phyloP scores from a whole-genome alignment of 768 basidiomycete genomes.

The Leccinum pellstonianum region DNA sequence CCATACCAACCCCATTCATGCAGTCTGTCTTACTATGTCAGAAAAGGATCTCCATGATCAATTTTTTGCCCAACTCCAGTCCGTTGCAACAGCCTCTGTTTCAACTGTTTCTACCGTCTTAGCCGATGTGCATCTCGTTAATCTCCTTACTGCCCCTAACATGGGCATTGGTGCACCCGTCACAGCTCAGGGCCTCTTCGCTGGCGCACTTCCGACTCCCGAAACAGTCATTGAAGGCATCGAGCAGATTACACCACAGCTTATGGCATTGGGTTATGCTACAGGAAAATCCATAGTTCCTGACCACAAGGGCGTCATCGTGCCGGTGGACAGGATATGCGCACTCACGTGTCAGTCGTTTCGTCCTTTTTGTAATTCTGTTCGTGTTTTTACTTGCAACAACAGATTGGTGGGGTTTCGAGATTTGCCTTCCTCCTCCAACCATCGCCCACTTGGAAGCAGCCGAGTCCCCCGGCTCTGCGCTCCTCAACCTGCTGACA shows the following conservation, averaged over 20 bases:
- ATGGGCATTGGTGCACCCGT: conserved; percentile 75
- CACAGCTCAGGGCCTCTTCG: conserved; percentile 62
- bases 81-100: conserved; percentile 48
- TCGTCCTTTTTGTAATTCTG: not conserved
- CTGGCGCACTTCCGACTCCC: conserved; percentile 75
- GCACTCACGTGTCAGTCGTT: conserved; percentile 69
- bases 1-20: conserved; percentile 58
- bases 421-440: conserved; percentile 72
- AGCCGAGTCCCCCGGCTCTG: conserved; percentile 53
- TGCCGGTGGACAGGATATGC: conserved; percentile 75
- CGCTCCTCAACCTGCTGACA: conserved; percentile 73
- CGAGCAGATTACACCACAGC: conserved; percentile 68
- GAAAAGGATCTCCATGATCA: conserved; percentile 62
- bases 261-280: conserved; percentile 77
- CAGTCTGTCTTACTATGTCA: conserved; percentile 65
- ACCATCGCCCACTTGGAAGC: conserved; percentile 61
- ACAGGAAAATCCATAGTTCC: conserved; percentile 64
- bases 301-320: conserved; percentile 67
- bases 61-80: conserved; percentile 56
- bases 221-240: conserved; percentile 69
- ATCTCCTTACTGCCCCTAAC: conserved; percentile 58
- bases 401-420: conserved; percentile 90
- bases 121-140: conserved; percentile 59
- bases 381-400: conserved; percentile 9
- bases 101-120: conserved; percentile 51